Base-by-base conservation (phyloP, 2,329 filamentous ascomycete species). In the Aspergillus udagawae region DNA sequence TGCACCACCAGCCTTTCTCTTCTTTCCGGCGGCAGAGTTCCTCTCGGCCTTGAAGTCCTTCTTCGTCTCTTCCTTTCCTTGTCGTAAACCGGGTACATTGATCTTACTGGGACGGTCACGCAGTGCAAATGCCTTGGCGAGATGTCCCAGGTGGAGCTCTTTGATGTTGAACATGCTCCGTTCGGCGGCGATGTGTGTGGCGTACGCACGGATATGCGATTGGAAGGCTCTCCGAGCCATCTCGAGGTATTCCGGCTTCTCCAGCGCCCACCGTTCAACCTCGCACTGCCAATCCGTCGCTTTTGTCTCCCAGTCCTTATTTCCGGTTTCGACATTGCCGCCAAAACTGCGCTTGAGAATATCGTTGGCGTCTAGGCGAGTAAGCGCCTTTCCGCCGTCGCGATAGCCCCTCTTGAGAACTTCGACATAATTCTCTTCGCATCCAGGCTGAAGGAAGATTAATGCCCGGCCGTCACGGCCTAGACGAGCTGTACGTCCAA, bases 401-500 rank as follows among this genome's bases (percentile, higher is more conserved):
- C 82, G 80, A 63, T 91, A 84, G 42, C 89, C 86, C 67, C 88
- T 86, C 71, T 92, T 83, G 28, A 96, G 80, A 1, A 93, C 80
- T 2, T 86, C 81, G 42, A 96, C 86, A 72, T 99, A 99, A 55
- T 89, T 90, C 75, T 99, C 94, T 74, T 99, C 94, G 56, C 86
- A 86, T 17, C 94, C 94, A 0, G 94, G 94, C 57, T 92, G 86
- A 14, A 99, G 84, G 80, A 97, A 97, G 25, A 97, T 86, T 10
- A 90, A 82, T 0, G 94, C 92, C 55, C 92, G 87, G 28, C 94
- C 94, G 10, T 93, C 84, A 5, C 90, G 88, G 17, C 94, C 94
- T 1, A 95, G 91, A 80, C 94, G 90, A 3, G 94, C 94, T 10
- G 94, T 99, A 73, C 94, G 89, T 54, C 94, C 94, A 55, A 97